Percentiles rank a stretch among this genome's conserved stretches.
Evolutionary conservation across 1,139 yeast species (phyloP).

Genomic region (Diutina mesorugosa): DNA sequence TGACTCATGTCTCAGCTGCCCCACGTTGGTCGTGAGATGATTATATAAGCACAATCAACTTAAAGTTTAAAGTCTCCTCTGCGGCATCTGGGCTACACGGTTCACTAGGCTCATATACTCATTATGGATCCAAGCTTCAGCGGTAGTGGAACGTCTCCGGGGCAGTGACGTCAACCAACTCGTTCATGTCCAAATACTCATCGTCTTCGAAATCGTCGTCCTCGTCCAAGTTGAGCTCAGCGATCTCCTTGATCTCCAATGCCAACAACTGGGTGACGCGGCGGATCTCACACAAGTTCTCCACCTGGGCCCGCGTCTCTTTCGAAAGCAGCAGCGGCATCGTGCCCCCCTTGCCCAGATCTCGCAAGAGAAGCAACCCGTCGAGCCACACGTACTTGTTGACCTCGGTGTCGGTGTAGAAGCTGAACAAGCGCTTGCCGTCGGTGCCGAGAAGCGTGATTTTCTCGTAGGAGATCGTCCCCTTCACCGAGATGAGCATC

Average conservation of each 20-base stretch:
- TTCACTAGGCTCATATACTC: neutral
- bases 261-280: conserved; percentile 53
- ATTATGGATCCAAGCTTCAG: neutral
- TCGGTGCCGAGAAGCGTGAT: conserved; percentile 35
- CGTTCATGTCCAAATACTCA: conserved; percentile 6
- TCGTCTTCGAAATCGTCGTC: conserved; percentile 7
- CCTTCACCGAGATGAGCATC: conserved; percentile 36
- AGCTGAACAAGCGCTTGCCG: conserved; percentile 31
- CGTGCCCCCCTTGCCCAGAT: conserved; percentile 30
- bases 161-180: conserved; percentile 13
- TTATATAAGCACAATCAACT: neutral
- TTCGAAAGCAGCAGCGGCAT: conserved; percentile 22
- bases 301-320: conserved; percentile 49
- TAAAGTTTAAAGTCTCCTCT: neutral
- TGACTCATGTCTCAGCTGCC: neutral
- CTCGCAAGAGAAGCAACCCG: conserved; percentile 38
- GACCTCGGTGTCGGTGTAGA: conserved; percentile 63
- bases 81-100: neutral
- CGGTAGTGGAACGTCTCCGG: conserved; percentile 6
- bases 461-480: conserved; percentile 43
- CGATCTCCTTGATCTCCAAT: conserved; percentile 16
- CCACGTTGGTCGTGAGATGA: neutral
- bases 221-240: neutral
- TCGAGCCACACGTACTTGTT: conserved; percentile 69
- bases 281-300: conserved; percentile 44